phyloP scores from a whole-genome alignment of 345 rosid species.

The Carallia pectinifolia region DNA sequence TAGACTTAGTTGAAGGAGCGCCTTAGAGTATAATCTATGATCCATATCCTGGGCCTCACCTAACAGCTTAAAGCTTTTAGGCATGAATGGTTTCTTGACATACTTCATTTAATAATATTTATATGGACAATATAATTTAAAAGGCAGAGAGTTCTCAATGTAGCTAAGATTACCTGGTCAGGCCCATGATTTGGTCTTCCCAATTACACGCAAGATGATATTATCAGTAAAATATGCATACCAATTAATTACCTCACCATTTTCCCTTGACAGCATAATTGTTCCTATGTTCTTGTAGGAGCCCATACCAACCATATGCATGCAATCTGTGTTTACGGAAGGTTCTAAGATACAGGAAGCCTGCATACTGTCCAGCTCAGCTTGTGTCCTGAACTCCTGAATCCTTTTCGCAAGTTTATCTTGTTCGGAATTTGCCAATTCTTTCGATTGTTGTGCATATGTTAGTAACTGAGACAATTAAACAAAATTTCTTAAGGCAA shows the following conservation, averaged over 20 bases:
- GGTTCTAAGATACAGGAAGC: slow-evolving; percentile 47
- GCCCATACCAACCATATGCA: slow-evolving; percentile 39
- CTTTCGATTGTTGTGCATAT: slow-evolving; percentile 83
- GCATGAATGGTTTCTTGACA: too few species aligned
- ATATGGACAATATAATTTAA: too few species aligned
- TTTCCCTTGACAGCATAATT: slow-evolving; percentile 44
- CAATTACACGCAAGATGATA: not conserved
- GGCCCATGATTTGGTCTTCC: not conserved
- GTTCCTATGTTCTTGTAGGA: slow-evolving; percentile 52
- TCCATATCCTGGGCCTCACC: too few species aligned
- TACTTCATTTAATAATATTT: too few species aligned
- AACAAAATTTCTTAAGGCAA: slow-evolving; percentile 5
- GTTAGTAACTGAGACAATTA: slow-evolving; percentile 55
- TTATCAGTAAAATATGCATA: not conserved
- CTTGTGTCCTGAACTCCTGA: slow-evolving; percentile 84
- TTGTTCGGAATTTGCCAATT: slow-evolving; percentile 67
- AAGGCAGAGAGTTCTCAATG: not conserved
- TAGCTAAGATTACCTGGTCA: not conserved
- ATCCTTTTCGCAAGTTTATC: slow-evolving; percentile 81
- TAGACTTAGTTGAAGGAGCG: too few species aligned
- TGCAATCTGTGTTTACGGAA: slow-evolving; percentile 37
- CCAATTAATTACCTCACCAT: slow-evolving; percentile 59
- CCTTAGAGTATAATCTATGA: too few species aligned
- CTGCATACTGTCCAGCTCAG: slow-evolving; percentile 57
- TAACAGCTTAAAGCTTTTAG: too few species aligned